Evolutionary conservation across 306 rosid species (phyloP).

Genomic region (Glycyrrhiza uralensis): DNA sequence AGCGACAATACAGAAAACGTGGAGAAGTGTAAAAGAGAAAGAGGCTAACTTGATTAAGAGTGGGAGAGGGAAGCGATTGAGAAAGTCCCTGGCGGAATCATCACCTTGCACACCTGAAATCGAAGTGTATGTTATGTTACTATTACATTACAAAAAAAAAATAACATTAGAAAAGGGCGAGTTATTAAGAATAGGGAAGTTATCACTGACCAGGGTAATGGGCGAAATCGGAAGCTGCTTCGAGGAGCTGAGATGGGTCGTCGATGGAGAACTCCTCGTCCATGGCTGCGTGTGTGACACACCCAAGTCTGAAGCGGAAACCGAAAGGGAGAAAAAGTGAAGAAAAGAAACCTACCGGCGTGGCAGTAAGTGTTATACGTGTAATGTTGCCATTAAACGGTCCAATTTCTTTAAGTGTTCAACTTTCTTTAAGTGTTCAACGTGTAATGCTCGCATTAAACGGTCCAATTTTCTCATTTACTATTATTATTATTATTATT

Average conservation of each 20-base stretch:
- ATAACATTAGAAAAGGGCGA: neutral
- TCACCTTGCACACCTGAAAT: slow-evolving; percentile 68
- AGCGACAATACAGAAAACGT: neutral
- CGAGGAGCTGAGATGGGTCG: slow-evolving; percentile 60
- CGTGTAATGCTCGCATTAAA: no score
- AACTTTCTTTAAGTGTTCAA: no score
- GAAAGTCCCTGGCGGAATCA: slow-evolving; percentile 60
- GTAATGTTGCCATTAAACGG: neutral
- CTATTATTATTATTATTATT: no score
- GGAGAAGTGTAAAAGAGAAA: neutral
- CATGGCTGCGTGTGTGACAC: neutral
- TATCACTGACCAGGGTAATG: slow-evolving; percentile 70
- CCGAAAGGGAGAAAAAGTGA: neutral
- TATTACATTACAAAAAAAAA: neutral
- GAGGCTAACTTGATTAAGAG: slow-evolving; percentile 52
- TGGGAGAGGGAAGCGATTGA: slow-evolving; percentile 76
- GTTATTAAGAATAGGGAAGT: neutral
- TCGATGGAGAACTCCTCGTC: slow-evolving; percentile 30
- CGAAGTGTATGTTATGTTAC: neutral
- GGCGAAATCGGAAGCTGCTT: slow-evolving; percentile 71
- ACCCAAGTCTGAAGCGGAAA: neutral
- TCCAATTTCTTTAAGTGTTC: no score
- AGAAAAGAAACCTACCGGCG: neutral
- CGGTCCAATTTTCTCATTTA: no score
- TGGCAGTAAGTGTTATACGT: slow-evolving; percentile 34